Evolutionary conservation across 1,139 yeast species (phyloP).

Genomic region (Nematodospora anomalae): DNA sequence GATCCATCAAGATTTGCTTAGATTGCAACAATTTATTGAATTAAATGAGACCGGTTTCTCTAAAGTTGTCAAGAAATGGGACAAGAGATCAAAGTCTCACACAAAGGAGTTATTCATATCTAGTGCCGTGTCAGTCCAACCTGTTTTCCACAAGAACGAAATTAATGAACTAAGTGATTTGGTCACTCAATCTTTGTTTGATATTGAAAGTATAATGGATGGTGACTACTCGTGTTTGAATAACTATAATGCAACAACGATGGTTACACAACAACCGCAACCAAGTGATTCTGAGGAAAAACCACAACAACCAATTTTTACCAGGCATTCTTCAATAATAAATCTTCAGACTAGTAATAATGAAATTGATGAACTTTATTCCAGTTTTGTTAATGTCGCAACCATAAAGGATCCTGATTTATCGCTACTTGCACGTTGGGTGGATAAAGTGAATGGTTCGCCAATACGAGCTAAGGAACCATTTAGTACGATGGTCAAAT

Average conservation of each 20-base stretch:
- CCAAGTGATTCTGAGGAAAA: constrained; percentile 1
- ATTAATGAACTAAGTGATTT: constrained; percentile 82
- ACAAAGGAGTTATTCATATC: constrained; percentile 89
- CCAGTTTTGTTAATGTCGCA: constrained; percentile 64
- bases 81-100: constrained; percentile 90
- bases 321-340: constrained; percentile 14
- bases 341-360: constrained; percentile 19
- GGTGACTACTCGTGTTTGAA: constrained; percentile 50
- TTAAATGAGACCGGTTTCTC: constrained; percentile 93
- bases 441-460: constrained; percentile 42
- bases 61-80: constrained; percentile 96
- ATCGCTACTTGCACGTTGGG: constrained; percentile 48
- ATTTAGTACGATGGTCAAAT: constrained; percentile 21
- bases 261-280: not conserved
- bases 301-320: constrained; percentile 8
- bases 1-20: constrained; percentile 81
- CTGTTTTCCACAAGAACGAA: constrained; percentile 89
- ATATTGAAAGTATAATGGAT: constrained; percentile 81
- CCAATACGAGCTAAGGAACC: constrained; percentile 7
- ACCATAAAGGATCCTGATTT: constrained; percentile 47
- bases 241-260: constrained; percentile 10
- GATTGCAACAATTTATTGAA: constrained; percentile 90
- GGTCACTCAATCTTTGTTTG: constrained; percentile 74
- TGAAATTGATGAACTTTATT: constrained; percentile 64
- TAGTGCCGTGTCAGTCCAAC: constrained; percentile 94